Percentiles rank a stretch among this genome's conserved stretches.
Conservation (phyloP, 78 protist species). For the Andalucia godoyi region DNA sequence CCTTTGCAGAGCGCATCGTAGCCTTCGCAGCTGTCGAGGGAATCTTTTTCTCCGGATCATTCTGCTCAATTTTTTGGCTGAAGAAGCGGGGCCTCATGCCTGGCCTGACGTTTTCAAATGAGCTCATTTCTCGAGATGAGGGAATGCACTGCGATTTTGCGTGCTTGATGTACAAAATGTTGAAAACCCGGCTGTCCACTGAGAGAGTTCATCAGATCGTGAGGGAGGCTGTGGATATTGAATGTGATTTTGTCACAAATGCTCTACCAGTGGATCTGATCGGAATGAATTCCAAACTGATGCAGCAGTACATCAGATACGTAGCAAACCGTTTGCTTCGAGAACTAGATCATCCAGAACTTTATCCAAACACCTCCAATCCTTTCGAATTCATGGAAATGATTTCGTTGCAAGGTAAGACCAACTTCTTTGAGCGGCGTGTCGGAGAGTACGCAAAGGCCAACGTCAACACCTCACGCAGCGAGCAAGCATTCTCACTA, state of each 20-base stretch:
- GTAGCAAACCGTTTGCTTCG: slow-evolving; percentile 90
- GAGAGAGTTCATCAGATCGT: slow-evolving; percentile 39
- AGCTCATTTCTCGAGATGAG: slow-evolving; percentile 93
- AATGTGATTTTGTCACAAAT: slow-evolving; percentile 78
- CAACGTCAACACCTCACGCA: slow-evolving; percentile 55
- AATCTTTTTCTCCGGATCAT: slow-evolving; percentile 94
- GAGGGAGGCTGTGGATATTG: slow-evolving; percentile 82
- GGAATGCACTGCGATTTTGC: slow-evolving; percentile 96
- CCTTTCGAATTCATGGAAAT: slow-evolving; percentile 97
- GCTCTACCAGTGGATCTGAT: slow-evolving; percentile 90
- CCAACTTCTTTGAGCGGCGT: slow-evolving; percentile 95
- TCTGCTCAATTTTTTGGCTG: slow-evolving; percentile 94
- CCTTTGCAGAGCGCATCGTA: slow-evolving; percentile 86
- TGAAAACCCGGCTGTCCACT: slow-evolving; percentile 1
- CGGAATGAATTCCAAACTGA: slow-evolving; percentile 89
- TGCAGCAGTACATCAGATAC: slow-evolving; percentile 92
- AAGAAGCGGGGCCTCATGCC: slow-evolving; percentile 96
- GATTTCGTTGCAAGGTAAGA: slow-evolving; percentile 91
- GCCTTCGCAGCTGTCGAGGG: slow-evolving; percentile 98
- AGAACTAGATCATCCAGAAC: slow-evolving; percentile 65
- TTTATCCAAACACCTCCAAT: slow-evolving; percentile 60
- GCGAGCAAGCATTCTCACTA: no score
- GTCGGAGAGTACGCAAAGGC: slow-evolving; percentile 91
- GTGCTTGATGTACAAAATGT: slow-evolving; percentile 74
- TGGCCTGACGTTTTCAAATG: slow-evolving; percentile 92